A percentile compares a stretch with the other conserved stretches of the same genome.
phyloP scores from a whole-genome alignment of 768 basidiomycete species.

The Pleurotus djamor region DNA sequence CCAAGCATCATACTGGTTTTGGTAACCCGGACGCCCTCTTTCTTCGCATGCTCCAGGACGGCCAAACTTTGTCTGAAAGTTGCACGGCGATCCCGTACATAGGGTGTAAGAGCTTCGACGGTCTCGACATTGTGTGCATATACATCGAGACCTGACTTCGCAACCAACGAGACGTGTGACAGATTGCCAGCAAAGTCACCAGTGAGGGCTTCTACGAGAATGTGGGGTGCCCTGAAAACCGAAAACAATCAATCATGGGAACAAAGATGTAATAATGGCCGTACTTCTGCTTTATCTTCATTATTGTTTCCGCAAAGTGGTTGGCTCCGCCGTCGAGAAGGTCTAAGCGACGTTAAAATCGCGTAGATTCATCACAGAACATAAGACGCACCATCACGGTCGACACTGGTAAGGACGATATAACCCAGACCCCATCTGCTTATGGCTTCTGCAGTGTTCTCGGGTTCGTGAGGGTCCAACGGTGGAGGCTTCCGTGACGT shows the following conservation, averaged over 20 bases:
- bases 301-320: conserved; percentile 95
- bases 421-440: conserved; percentile 98
- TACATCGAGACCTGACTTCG: conserved; percentile 92
- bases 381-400: conserved; percentile 79
- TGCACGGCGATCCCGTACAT: conserved; percentile 92
- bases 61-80: conserved; percentile 83
- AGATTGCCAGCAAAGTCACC: conserved; percentile 88
- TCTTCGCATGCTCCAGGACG: conserved; percentile 83
- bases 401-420: conserved; percentile 95
- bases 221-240: conserved; percentile 77
- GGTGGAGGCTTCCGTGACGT: conserved; percentile 88
- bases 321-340: conserved; percentile 88
- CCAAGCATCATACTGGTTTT: conserved; percentile 99
- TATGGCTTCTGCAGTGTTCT: conserved; percentile 97
- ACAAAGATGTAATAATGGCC: conserved; percentile 13
- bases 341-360: conserved; percentile 46
- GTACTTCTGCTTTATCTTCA: conserved; percentile 94
- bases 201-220: conserved; percentile 94
- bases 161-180: conserved; percentile 76
- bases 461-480: conserved; percentile 94
- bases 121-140: conserved; percentile 99
- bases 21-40: conserved; percentile 80
- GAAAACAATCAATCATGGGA: neutral
- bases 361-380: neutral
- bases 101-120: conserved; percentile 90